Evolutionary conservation across 768 basidiomycete genomes (phyloP).

Genomic region (Erythrobasidium yunnanense): DNA sequence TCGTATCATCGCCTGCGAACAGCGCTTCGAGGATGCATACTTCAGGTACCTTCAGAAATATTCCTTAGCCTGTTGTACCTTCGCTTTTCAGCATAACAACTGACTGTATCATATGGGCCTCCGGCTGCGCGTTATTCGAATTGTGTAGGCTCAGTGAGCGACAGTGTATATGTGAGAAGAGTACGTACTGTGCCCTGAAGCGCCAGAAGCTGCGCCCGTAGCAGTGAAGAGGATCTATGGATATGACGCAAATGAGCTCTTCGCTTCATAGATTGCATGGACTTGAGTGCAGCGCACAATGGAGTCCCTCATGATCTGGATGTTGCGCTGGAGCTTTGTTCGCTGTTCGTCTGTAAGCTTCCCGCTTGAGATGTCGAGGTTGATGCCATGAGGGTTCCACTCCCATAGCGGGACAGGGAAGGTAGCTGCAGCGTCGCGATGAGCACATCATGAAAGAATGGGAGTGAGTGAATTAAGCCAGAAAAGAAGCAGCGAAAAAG

Average conservation of each 20-base stretch:
- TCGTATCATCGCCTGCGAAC: constrained; percentile 53
- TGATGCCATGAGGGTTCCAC: constrained; percentile 57
- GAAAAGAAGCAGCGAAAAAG: not conserved
- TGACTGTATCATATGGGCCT: constrained; percentile 50
- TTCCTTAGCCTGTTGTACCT: not conserved
- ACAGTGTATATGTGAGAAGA: no score
- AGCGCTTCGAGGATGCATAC: constrained; percentile 55
- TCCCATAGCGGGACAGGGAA: constrained; percentile 11
- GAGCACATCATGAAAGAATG: not conserved
- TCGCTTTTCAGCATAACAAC: not conserved
- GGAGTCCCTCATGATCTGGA: constrained; percentile 69
- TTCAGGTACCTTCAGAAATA: not conserved
- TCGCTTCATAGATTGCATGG: no score
- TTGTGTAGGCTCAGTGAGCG: no score
- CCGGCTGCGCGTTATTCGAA: no score
- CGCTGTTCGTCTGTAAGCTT: constrained; percentile 57
- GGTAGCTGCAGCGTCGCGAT: not conserved
- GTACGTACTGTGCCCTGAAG: constrained; percentile 59
- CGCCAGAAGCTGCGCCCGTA: constrained; percentile 65
- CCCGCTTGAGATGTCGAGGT: constrained; percentile 60
- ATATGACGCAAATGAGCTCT: not conserved
- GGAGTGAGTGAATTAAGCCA: not conserved
- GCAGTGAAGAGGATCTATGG: constrained; percentile 62
- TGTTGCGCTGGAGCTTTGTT: constrained; percentile 54
- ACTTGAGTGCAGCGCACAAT: constrained; percentile 45